Evolutionary conservation across 2,329 filamentous ascomycete genomes (phyloP).

Genomic region (Aspergillus hortae): DNA sequence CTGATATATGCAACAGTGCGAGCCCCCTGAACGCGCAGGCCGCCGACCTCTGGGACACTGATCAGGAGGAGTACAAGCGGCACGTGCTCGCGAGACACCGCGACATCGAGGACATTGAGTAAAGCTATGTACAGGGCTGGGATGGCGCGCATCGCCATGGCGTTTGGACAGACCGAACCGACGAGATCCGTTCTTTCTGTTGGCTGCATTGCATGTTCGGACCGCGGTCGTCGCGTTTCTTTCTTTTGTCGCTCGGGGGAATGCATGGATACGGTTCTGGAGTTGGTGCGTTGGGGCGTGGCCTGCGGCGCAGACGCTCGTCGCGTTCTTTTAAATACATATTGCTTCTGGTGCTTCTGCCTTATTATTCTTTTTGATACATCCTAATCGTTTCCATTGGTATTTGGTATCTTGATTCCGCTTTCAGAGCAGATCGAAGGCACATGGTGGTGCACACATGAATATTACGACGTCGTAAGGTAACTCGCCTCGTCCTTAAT

Average conservation of each 20-base stretch:
- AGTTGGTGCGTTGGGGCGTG: slow-evolving; percentile 12
- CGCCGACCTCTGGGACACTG: slow-evolving; percentile 90
- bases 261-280: slow-evolving; percentile 7
- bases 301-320: not conserved
- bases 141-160: not conserved
- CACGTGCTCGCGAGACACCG: slow-evolving; percentile 62
- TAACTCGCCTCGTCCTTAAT: slow-evolving; percentile 49
- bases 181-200: not conserved
- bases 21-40: slow-evolving; percentile 95
- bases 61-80: slow-evolving; percentile 81
- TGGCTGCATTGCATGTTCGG: slow-evolving; percentile 4
- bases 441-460: not conserved
- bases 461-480: not conserved
- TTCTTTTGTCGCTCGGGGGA: not conserved
- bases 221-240: not conserved
- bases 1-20: slow-evolving; percentile 54
- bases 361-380: too few relatives aligned
- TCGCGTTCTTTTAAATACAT: too few relatives aligned
- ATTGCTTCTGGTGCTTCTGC: not conserved
- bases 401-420: too few relatives aligned
- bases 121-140: slow-evolving; percentile 8
- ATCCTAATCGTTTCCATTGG: too few relatives aligned
- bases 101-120: slow-evolving; percentile 50
- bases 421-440: not conserved
- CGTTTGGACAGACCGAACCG: slow-evolving; percentile 3